Evolutionary conservation across 1,139 yeast species (phyloP).

Genomic region (Zygosaccharomyces sapae): DNA sequence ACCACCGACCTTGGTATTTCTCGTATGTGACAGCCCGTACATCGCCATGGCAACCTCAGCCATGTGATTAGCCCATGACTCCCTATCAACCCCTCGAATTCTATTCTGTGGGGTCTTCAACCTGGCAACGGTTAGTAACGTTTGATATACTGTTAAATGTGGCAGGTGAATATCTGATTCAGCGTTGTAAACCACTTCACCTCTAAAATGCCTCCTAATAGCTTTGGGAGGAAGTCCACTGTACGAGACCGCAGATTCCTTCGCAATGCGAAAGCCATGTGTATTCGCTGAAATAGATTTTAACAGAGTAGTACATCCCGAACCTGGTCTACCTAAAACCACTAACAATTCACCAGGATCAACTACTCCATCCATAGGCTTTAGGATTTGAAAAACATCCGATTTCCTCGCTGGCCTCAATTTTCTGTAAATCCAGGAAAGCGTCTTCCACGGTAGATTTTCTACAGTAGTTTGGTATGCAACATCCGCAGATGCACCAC

Average conservation of each 20-base stretch:
- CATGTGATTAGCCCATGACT: constrained; percentile 55
- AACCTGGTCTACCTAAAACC: constrained; percentile 78
- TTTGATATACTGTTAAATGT: constrained; percentile 66
- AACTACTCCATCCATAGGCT: constrained; percentile 63
- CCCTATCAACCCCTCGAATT: constrained; percentile 54
- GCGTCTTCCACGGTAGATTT: constrained; percentile 42
- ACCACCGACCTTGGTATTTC: constrained; percentile 63
- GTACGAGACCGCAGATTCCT: constrained; percentile 47
- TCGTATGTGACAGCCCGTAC: constrained; percentile 64
- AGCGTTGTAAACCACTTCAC: constrained; percentile 70
- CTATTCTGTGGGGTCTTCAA: constrained; percentile 66
- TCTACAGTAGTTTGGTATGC: constrained; percentile 73
- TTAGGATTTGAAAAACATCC: constrained; percentile 50
- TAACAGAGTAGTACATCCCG: constrained; percentile 77
- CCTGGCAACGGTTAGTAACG: constrained; percentile 60
- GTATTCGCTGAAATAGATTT: constrained; percentile 68
- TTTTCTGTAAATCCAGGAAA: constrained; percentile 23
- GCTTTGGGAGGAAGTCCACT: constrained; percentile 50
- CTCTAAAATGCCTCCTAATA: constrained; percentile 51
- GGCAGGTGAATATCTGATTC: constrained; percentile 73
- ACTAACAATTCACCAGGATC: constrained; percentile 72
- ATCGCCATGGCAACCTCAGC: constrained; percentile 70
- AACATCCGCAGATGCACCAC: constrained; percentile 71
- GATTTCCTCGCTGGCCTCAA: constrained; percentile 29
- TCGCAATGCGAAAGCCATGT: constrained; percentile 61